Conservation (phyloP, 352 stramenopile genomes). For the Globisporangium parvum region DNA sequence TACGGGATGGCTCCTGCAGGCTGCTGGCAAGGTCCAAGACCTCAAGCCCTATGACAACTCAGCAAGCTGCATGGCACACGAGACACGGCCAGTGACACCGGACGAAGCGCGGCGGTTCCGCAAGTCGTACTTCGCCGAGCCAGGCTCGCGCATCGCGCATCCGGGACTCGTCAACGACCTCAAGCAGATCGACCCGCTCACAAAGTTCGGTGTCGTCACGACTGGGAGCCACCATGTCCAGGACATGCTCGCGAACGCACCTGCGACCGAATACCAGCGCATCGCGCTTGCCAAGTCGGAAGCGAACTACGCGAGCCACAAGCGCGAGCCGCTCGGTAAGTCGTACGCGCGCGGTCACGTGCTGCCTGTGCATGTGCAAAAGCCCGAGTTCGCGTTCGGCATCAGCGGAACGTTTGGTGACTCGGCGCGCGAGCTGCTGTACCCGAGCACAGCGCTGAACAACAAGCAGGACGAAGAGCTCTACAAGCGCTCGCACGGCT, state of each 20-base stretch:
- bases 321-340: constrained; percentile 73
- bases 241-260: constrained; percentile 43
- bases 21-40: constrained; percentile 35
- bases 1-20: constrained; percentile 13
- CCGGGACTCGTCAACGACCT: constrained; percentile 76
- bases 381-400: constrained; percentile 57
- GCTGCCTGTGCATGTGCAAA: constrained; percentile 47
- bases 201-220: constrained; percentile 64
- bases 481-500: constrained; percentile 78
- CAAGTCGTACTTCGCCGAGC: constrained; percentile 82
- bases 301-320: constrained; percentile 70
- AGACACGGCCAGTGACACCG: constrained; percentile 52
- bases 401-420: constrained; percentile 66
- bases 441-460: constrained; percentile 55
- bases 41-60: constrained; percentile 34
- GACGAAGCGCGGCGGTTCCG: constrained; percentile 70
- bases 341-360: constrained; percentile 61
- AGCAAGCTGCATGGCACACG: constrained; percentile 48
- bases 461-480: constrained; percentile 49
- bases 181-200: constrained; percentile 48
- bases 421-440: constrained; percentile 82
- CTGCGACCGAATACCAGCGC: constrained; percentile 53
- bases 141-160: constrained; percentile 66
- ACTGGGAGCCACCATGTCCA: constrained; percentile 62
- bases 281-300: constrained; percentile 68